phyloP scores from a whole-genome alignment of 345 rosid genomes.

The Eucalyptus polyanthemos region DNA sequence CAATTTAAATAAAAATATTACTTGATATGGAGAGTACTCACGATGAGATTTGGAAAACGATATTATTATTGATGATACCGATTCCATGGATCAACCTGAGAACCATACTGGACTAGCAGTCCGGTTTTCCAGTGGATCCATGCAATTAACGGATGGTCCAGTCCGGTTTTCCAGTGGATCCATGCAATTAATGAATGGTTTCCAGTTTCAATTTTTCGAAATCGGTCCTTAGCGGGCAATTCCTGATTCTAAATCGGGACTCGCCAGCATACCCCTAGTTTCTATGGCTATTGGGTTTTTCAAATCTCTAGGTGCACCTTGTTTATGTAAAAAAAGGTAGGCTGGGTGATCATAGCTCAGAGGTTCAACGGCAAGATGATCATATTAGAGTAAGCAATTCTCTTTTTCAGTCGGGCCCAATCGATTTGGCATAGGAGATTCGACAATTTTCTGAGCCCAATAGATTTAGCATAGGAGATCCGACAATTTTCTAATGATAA shows the following conservation, averaged over 20 bases:
- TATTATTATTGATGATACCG: too few species aligned
- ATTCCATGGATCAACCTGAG: too few species aligned
- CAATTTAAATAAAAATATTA: too few species aligned
- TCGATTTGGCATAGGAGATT: not conserved
- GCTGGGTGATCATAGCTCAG: fast-evolving
- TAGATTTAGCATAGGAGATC: too few species aligned
- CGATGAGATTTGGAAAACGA: too few species aligned
- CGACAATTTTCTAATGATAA: not conserved
- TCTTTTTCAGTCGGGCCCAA: not conserved
- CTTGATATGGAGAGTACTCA: too few species aligned
- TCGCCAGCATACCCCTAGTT: too few species aligned
- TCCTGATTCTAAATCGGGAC: fast-evolving
- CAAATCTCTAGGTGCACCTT: not conserved
- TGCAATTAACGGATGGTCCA: too few species aligned
- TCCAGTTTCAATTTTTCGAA: fast-evolving
- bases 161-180: too few species aligned
- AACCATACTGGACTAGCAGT: fast-evolving
- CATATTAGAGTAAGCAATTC: not conserved
- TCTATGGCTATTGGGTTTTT: not conserved
- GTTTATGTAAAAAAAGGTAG: not conserved
- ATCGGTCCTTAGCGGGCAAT: fast-evolving
- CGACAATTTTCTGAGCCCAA: too few species aligned
- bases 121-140: fast-evolving
- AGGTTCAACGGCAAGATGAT: not conserved
- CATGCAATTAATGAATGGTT: too few species aligned